Conservation (phyloP, 2,329 filamentous ascomycete species). For the Aspergillus neotritici region DNA sequence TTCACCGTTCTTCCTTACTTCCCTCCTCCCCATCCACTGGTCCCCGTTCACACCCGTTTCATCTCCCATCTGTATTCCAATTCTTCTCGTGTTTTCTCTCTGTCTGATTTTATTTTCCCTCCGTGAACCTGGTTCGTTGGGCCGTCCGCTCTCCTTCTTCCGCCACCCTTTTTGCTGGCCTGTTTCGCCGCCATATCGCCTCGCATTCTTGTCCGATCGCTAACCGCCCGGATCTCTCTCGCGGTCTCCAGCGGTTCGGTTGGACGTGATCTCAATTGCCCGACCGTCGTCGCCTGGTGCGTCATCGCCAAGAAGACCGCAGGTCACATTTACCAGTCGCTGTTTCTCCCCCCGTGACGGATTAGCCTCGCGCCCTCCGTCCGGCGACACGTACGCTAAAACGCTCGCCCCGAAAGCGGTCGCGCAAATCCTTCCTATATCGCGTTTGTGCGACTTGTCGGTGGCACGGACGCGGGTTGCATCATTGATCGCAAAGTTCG, state of each 20-base stretch:
- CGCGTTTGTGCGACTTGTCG: constrained; percentile 14
- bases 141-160: constrained; percentile 1
- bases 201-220: constrained; percentile 7
- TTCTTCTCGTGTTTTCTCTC: constrained; percentile 9
- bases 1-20: constrained; percentile 4
- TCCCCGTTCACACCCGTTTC: neutral
- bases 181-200: constrained; percentile 9
- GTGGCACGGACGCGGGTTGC: constrained; percentile 22
- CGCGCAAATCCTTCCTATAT: constrained; percentile 11
- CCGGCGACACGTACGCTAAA: neutral
- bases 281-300: constrained; percentile 1
- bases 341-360: no score
- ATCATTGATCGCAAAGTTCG: constrained; percentile 28
- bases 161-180: constrained; percentile 8
- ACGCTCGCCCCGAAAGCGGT: constrained; percentile 4
- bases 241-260: neutral
- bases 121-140: neutral
- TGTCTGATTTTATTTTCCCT: constrained; percentile 3
- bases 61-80: constrained; percentile 4
- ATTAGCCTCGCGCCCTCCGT: no score
- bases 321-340: no score
- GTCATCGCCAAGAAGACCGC: neutral
- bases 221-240: constrained; percentile 6
- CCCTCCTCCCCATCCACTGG: constrained; percentile 5
- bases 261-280: no score